These are phyloP conservation scores for Earliella scabrosa DNA, from an alignment of 1,284 basidiomycete species.

Conservation along the genomic window DNA sequence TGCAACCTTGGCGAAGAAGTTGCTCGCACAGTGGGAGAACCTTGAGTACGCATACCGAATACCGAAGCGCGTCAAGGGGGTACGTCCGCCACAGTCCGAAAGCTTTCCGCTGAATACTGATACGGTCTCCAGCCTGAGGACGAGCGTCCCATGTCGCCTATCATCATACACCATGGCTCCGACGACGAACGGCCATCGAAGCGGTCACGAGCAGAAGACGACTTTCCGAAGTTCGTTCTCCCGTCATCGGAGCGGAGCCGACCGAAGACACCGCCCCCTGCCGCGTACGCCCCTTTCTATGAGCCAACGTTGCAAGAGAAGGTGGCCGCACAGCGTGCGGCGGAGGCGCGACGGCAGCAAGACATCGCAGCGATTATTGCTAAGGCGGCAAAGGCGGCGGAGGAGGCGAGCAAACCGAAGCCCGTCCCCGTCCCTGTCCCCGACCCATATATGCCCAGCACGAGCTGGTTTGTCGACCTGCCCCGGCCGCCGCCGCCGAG, in stretches of 20 bases:
- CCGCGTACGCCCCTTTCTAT: neutral
- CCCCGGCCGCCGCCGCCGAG: slow-evolving; percentile 28
- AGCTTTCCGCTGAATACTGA: neutral
- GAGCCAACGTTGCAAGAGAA: neutral
- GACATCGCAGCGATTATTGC: slow-evolving; percentile 53
- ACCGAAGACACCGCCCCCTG: slow-evolving; percentile 9
- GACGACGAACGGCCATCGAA: slow-evolving; percentile 38
- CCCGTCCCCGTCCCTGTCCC: slow-evolving; percentile 16
- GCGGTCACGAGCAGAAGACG: slow-evolving; percentile 31
- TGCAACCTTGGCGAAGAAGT: slow-evolving; percentile 60
- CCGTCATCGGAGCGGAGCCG: slow-evolving; percentile 17
- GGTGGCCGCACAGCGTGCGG: slow-evolving; percentile 7
- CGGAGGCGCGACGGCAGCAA: slow-evolving; percentile 24
- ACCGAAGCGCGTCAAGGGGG: slow-evolving; percentile 66
- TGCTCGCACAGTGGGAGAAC: slow-evolving; percentile 76
- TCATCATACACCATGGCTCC: slow-evolving; percentile 18
- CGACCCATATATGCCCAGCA: slow-evolving; percentile 19
- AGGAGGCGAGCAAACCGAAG: slow-evolving; percentile 32
- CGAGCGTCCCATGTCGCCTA: slow-evolving; percentile 17
- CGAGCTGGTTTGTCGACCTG: slow-evolving; percentile 11
- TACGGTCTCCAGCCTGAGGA: slow-evolving; percentile 27
- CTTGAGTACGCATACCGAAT: slow-evolving; percentile 85
- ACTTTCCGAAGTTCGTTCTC: slow-evolving; percentile 24
- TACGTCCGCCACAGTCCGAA: slow-evolving; percentile 37
- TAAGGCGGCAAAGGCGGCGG: slow-evolving; percentile 48